Evolutionary conservation across 345 rosid genomes (phyloP).

Genomic region (Sapria himalayana): DNA sequence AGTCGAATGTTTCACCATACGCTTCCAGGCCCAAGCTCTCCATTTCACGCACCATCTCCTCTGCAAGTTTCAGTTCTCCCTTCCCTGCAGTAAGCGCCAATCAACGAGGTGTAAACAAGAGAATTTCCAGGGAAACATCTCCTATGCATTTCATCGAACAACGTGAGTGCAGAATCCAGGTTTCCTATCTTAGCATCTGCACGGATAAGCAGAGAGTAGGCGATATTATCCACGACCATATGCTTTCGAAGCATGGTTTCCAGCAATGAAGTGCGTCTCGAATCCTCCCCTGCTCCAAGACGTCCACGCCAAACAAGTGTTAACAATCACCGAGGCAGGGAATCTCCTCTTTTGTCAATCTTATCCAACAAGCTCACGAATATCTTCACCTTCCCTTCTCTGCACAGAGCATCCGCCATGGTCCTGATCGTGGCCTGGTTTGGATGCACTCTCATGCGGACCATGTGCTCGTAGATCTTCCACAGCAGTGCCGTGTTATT

Average conservation of each 20-base stretch:
- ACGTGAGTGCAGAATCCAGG: slow-evolving; percentile 23
- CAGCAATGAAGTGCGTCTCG: slow-evolving; percentile 29
- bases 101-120: slow-evolving; percentile 35
- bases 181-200: slow-evolving; percentile 24
- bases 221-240: slow-evolving; percentile 44
- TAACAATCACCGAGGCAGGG: slow-evolving; percentile 38
- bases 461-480: slow-evolving; percentile 50
- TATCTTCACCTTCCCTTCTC: slow-evolving; percentile 41
- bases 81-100: slow-evolving; percentile 21
- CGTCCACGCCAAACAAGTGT: slow-evolving; percentile 28
- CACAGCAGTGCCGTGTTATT: slow-evolving; percentile 26
- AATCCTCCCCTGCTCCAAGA: slow-evolving; percentile 30
- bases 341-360: slow-evolving; percentile 54
- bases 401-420: slow-evolving; percentile 45
- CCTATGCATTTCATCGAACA: slow-evolving; percentile 46
- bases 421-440: slow-evolving; percentile 22
- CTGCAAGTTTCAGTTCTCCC: slow-evolving; percentile 30
- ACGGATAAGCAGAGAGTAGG: slow-evolving; percentile 40
- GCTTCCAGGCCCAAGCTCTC: slow-evolving; percentile 24
- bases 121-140: slow-evolving; percentile 44
- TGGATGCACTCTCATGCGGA: slow-evolving; percentile 27
- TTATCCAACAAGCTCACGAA: slow-evolving; percentile 32
- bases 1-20: slow-evolving; percentile 32
- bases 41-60: slow-evolving; percentile 33
- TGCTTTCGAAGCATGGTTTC: slow-evolving; percentile 52